Evolutionary conservation across 495 filamentous ascomycete genomes (phyloP), one percentile per base, ranked within the genome.

Genomic region (Neurospora intermedia): DNA sequence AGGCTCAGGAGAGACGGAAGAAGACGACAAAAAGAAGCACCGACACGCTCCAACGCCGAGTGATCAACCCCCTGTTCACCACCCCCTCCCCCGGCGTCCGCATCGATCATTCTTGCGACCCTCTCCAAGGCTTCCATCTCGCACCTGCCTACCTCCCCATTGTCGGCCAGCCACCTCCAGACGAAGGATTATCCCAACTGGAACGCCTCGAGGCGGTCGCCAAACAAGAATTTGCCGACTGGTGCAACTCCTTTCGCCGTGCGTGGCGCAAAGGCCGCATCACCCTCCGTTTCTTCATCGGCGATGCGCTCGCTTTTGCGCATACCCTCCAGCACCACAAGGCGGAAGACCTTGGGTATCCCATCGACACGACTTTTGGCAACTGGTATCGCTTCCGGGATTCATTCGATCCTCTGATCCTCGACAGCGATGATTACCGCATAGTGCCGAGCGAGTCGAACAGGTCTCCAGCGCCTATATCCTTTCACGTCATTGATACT

Each of bases 401-500:
- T 27, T 73, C 73, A 1, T 45, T 72, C 16, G 70, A 72, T 16
- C 74, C 73, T 0, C 40, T 78, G 10, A 70, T 76, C 15, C 74
- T 78, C 18, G 71, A 77, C 46, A 66, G 71, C 4, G 69, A 70
- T 7, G 69, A 66, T n/a, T 80, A 78, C 20, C 39, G 20, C 0
- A 23, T 23, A 7, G 54, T 31, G 5, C 54, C 54, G 5, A 62
- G 54, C 11, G 54, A 62, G 23, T 62, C 54, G 39, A 18, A 27
- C 43, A 16, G 35, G 10, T 20, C 73, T 48, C 31, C 39, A 45
- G 7, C 75, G 73, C 13, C 79, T 74, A 2, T 73, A 42, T 54
- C 74, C 5, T 43, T 80, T 80, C 69, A 80, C n/a, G 74, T 77
- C n/a, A 77, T 81, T 70, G 79, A 81, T 43, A 77, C 75, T 0